Evolutionary conservation across 257 asterid species (phyloP).

Genomic region (Rhazya stricta): DNA sequence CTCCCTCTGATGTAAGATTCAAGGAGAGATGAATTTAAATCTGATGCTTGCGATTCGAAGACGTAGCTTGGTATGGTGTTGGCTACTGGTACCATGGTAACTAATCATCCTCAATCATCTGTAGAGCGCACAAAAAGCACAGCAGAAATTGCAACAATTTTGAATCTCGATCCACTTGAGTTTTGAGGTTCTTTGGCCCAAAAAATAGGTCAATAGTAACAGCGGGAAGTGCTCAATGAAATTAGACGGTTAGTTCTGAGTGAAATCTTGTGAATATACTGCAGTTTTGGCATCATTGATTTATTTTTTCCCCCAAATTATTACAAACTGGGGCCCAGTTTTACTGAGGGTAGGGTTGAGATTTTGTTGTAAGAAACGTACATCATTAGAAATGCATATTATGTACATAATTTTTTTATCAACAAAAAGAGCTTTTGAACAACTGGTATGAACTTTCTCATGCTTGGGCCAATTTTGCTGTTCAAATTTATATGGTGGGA

Average conservation of each 20-base stretch:
- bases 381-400: conserved; percentile 34
- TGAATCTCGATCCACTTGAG: conserved; percentile 14
- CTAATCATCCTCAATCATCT: conserved; percentile 2
- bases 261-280: conserved; percentile 20
- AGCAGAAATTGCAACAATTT: neutral
- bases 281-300: conserved; percentile 37
- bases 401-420: conserved; percentile 33
- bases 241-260: conserved; percentile 30
- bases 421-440: neutral
- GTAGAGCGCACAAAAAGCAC: conserved; percentile 3
- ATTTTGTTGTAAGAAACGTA: conserved; percentile 24
- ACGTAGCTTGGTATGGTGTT: neutral
- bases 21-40: neutral
- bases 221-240: conserved; percentile 23
- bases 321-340: conserved; percentile 23
- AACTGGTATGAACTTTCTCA: neutral
- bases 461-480: neutral
- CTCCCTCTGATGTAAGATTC: conserved; percentile 78
- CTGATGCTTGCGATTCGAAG: conserved; percentile 4
- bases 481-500: neutral
- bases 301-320: conserved; percentile 32
- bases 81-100: conserved; percentile 1
- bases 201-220: conserved; percentile 13
- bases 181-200: conserved; percentile 15
- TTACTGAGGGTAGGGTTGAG: conserved; percentile 24